Conservation (phyloP, 2,329 filamentous ascomycete species). For the Paecilomyces sp. region DNA sequence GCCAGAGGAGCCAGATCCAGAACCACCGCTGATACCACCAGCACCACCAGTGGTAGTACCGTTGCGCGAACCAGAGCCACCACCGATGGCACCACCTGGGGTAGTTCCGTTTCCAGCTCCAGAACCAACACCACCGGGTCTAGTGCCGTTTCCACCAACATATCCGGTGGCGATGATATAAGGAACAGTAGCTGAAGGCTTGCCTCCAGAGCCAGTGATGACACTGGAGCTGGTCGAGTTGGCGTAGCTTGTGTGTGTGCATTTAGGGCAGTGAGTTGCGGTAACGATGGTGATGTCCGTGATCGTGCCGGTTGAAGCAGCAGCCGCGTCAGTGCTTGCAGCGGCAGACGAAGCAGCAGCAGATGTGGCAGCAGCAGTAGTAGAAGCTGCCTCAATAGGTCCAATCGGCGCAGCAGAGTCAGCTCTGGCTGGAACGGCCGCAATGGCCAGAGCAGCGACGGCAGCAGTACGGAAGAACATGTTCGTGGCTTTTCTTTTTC, state of each 20-base stretch:
- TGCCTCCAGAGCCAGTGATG: not conserved
- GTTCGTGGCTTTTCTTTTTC: slow-evolving; percentile 5
- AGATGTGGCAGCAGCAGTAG: slow-evolving; percentile 4
- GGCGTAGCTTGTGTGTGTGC: not conserved
- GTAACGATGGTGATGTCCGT: not conserved
- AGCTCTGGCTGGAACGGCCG: slow-evolving; percentile 10
- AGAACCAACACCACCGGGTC: slow-evolving; percentile 9
- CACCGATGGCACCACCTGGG: slow-evolving; percentile 3
- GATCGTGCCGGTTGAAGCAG: not conserved
- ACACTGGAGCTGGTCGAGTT: not conserved
- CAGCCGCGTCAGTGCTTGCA: slow-evolving; percentile 12
- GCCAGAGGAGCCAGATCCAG: slow-evolving; percentile 6
- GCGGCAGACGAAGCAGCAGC: slow-evolving; percentile 10
- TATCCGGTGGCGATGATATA: slow-evolving; percentile 8
- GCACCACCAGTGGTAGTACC: not conserved
- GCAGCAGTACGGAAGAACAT: slow-evolving; percentile 20
- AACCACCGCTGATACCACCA: slow-evolving; percentile 7
- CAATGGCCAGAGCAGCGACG: slow-evolving; percentile 13
- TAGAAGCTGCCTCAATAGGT: not conserved
- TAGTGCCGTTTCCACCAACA: slow-evolving; percentile 3
- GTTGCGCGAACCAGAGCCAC: slow-evolving; percentile 5
- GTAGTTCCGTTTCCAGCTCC: slow-evolving; percentile 1
- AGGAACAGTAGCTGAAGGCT: not conserved
- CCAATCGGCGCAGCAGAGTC: not conserved
- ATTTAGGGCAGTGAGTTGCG: not conserved